A percentile compares a stretch with the other conserved stretches of the same genome.
phyloP scores from a whole-genome alignment of 371 early-diverging fungal genomes.

The Massospora cicadina region DNA sequence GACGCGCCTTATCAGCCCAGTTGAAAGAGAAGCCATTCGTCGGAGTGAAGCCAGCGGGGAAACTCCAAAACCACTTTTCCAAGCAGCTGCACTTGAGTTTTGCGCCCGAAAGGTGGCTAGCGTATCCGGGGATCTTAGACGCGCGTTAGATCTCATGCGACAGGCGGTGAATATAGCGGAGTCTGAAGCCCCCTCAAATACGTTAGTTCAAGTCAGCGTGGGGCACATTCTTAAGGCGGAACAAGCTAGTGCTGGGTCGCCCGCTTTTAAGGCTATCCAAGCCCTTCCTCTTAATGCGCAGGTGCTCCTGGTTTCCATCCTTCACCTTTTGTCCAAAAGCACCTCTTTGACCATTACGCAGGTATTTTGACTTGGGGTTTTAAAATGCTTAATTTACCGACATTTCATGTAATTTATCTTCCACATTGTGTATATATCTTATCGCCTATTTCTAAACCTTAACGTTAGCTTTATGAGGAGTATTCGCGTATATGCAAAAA shows the following conservation, averaged over 20 bases:
- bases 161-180: conserved; percentile 70
- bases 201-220: background rate
- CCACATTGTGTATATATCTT: too few relatives aligned
- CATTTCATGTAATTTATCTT: too few relatives aligned
- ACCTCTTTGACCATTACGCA: background rate
- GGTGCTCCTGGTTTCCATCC: background rate
- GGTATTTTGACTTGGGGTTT: too few relatives aligned
- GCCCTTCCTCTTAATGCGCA: background rate
- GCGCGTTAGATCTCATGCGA: conserved; percentile 77
- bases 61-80: background rate
- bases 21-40: background rate
- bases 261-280: conserved; percentile 12
- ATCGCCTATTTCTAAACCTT: too few relatives aligned
- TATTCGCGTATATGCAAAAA: background rate
- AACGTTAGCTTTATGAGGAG: background rate
- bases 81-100: conserved; percentile 60
- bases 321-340: background rate
- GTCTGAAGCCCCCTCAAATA: conserved; percentile 28
- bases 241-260: conserved; percentile 12
- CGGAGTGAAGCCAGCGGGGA: background rate
- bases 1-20: conserved; percentile 11
- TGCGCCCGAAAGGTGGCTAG: conserved; percentile 84
- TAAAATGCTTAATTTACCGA: too few relatives aligned
- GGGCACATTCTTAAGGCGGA: conserved; percentile 14
- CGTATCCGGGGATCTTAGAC: conserved; percentile 76